Base-by-base conservation (phyloP, 2,329 filamentous ascomycete genomes). In the Botrytis medusae region DNA sequence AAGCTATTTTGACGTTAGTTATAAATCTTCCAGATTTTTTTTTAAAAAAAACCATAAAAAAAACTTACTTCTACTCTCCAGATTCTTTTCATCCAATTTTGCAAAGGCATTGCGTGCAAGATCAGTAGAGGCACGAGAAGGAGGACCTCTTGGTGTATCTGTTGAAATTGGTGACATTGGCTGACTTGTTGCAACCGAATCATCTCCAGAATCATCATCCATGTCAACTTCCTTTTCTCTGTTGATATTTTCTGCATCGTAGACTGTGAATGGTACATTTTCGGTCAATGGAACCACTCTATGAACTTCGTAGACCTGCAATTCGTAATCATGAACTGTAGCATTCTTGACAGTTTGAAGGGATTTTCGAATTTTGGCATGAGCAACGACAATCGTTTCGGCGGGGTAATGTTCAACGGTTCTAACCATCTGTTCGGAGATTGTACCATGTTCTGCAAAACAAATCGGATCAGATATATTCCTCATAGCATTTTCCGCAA, bases 321-420 rank as follows among this genome's bases (percentile, higher is more conserved):
- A 84, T 82, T 97, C 95, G 51, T 95, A 84, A 73, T 92, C 87
- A 78, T 93, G 91, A 76, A 95, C 89, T 6, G 90, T 91, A 44
- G 93, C 92, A 57, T 93, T 91, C 76, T 91, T 89, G 73, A 98
- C 87, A 57, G 90, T 88, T 78, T 94, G 90, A 10, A 92, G 90
- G 0, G 94, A 92, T 75, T 87, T 86, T 79, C 94, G 92, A 6
- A 97, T 83, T 2, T 87, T 87, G 74, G 93, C 95, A 70, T 87
- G 89, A 72, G 97, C 89, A 73, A 93, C 88, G 8, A 97, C 90
- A 69, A 97, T 88, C 12, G 90, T 92, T 80, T 97, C 95, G 9
- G 91, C 85, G 72, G 91, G 90, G 63, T 97, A 85, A 80, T 93
- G 93, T 82, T 97, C 93, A 4, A 93, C 93, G 92, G 94, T 97